Conservation (phyloP, 805 yeast genomes). For the Blastobotrys muscicola region DNA sequence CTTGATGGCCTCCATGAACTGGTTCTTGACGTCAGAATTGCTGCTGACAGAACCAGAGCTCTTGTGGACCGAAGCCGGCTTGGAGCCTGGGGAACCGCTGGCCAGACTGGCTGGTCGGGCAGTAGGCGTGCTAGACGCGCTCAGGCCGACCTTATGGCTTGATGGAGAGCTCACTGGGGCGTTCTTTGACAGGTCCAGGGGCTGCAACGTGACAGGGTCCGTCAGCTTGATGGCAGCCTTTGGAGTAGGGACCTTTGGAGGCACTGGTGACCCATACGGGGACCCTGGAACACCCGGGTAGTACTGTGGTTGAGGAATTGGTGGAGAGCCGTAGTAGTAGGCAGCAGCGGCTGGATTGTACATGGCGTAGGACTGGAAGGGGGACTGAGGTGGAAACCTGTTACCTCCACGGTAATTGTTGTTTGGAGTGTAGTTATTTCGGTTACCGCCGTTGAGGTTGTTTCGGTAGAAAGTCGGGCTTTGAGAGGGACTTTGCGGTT, state of each 20-base stretch:
- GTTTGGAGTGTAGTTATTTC: too few relatives aligned
- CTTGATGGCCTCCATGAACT: constrained; percentile 13
- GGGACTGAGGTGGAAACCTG: too few relatives aligned
- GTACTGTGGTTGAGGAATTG: constrained; percentile 2
- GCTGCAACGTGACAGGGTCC: constrained; percentile 20
- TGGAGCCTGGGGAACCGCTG: constrained; percentile 1
- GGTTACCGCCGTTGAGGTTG: too few relatives aligned
- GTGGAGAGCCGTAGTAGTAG: background rate
- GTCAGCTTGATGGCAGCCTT: constrained; percentile 12
- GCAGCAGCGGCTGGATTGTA: too few relatives aligned
- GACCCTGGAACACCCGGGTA: constrained; percentile 1
- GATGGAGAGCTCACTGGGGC: background rate
- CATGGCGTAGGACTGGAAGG: too few relatives aligned
- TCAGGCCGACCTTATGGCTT: background rate
- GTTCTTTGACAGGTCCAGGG: constrained; percentile 13
- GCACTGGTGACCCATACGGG: constrained; percentile 1
- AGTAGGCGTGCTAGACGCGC: constrained; percentile 1
- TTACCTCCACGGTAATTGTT: too few relatives aligned
- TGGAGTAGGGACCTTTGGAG: constrained; percentile 12
- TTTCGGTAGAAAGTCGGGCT: too few relatives aligned
- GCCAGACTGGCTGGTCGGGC: constrained; percentile 3
- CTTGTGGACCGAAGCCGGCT: constrained; percentile 4
- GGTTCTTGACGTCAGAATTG: constrained; percentile 8
- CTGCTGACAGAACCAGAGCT: constrained; percentile 1
- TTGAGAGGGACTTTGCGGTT: too few relatives aligned